Base-by-base conservation (phyloP, 2,329 filamentous ascomycete genomes). In the Pseudogymnoascus sp. region DNA sequence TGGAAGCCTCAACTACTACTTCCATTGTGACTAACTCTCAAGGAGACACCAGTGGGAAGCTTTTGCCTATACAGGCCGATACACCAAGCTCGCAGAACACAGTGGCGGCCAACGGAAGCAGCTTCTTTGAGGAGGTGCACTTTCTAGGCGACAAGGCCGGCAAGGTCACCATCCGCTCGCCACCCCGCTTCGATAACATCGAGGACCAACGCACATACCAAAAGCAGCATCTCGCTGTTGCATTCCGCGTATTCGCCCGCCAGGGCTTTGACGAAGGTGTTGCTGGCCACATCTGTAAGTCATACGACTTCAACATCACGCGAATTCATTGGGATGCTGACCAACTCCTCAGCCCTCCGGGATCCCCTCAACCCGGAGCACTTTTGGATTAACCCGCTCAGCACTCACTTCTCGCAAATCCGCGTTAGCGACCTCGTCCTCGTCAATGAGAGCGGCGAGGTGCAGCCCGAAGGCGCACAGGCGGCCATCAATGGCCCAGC, bases 391-490 rank as follows among this genome's bases (percentile, higher is more conserved):
- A 88, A 88, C 65, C 86, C 85, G 0, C 85, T 87, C 61, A 84
- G 84, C 9, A 78, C 83, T 1, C 78, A 82, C 2, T 88, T 86
- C 73, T 81, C 80, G 5, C 74, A 84, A 60, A 83, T 88, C 60
- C 84, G 81, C 57, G 78, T 79, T 0, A 85, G 82, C 0, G 85
- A 89, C 64, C 76, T 89, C 11, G 87, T 89, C 59, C 81, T 81
- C 14, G 85, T 89, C 1, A 78, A 86, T 66, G 78, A 85, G 62
- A 69, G 78, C 0, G 86, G 86, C 2, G 73, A 81, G 18, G 79
- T 88, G 30, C 80, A 89, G 39, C 20, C 39, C 3, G 39, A 43
- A 43, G 39, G 39, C 5, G 39, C 39, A n/a, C 39, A 43, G 11
- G 75, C 74, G 67, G 70, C 64, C n/a, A 73, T 79, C 64, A 79